Percentiles rank a stretch among this genome's conserved stretches.
Evolutionary conservation across 805 yeast species (phyloP).

Genomic region (Candida incommunis): DNA sequence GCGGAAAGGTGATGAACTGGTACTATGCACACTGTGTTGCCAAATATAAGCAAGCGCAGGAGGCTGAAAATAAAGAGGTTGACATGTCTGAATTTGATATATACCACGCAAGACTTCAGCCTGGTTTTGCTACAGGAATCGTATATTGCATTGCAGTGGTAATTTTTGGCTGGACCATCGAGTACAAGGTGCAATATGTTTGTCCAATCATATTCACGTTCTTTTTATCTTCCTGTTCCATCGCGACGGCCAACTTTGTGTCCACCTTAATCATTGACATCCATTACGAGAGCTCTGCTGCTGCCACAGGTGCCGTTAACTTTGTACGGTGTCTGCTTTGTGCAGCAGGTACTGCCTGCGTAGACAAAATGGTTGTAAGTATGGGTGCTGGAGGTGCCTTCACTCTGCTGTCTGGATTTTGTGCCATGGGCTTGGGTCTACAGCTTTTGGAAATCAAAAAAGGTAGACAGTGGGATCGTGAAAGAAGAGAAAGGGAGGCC

Average conservation of each 20-base stretch:
- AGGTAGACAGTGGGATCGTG: neutral
- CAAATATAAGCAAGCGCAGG: constrained; percentile 11
- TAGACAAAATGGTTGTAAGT: constrained; percentile 40
- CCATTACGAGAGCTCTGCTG: constrained; percentile 54
- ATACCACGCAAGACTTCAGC: constrained; percentile 38
- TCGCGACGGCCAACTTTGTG: constrained; percentile 42
- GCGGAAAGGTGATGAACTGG: constrained; percentile 45
- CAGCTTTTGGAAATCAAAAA: neutral
- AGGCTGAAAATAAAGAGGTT: constrained; percentile 15
- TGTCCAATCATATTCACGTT: constrained; percentile 46
- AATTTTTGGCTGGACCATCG: constrained; percentile 64
- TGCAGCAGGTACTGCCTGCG: constrained; percentile 56
- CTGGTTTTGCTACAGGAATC: constrained; percentile 29
- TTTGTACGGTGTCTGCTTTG: constrained; percentile 58
- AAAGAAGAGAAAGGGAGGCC: neutral
- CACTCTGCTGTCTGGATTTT: constrained; percentile 45
- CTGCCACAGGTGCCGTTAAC: constrained; percentile 63
- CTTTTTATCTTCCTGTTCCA: constrained; percentile 42
- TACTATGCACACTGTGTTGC: constrained; percentile 25
- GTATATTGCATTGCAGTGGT: constrained; percentile 29
- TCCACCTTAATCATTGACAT: constrained; percentile 66
- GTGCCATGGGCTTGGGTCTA: constrained; percentile 5
- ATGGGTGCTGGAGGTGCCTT: constrained; percentile 67
- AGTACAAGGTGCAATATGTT: constrained; percentile 31
- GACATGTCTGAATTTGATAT: constrained; percentile 36